These are phyloP conservation scores for Chrysanthemum seticuspe DNA, from an alignment of 129 eudicot species.

Conservation along the genomic window DNA sequence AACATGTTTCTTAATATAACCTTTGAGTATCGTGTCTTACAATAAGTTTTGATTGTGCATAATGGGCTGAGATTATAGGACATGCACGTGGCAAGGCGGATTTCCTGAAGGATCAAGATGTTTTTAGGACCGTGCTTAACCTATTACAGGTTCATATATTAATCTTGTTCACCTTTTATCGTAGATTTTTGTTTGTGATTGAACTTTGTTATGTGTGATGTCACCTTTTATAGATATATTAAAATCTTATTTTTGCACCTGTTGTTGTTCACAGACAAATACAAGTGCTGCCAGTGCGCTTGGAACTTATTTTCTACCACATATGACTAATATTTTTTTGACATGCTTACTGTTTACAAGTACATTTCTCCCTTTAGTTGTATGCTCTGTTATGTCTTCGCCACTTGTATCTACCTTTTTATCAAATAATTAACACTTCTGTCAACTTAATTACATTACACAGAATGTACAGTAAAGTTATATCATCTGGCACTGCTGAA, in stretches of 20 bases:
- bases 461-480: conserved; percentile 88
- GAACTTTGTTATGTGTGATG: not conserved
- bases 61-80: conserved; percentile 90
- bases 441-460: conserved; percentile 6
- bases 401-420: not conserved
- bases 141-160: conserved; percentile 76
- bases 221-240: not conserved
- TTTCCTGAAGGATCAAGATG: conserved; percentile 75
- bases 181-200: too few species aligned
- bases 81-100: conserved; percentile 95
- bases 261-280: conserved; percentile 71
- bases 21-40: not conserved
- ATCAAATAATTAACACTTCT: not conserved
- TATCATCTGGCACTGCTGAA: conserved; percentile 77
- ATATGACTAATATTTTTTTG: conserved; percentile 73
- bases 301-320: conserved; percentile 88
- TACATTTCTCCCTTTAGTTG: conserved; percentile 24
- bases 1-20: not conserved
- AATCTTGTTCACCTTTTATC: too few species aligned
- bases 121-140: conserved; percentile 86
- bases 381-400: not conserved
- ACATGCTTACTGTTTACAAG: conserved; percentile 98
- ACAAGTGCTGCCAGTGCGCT: conserved; percentile 89
- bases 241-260: not conserved
- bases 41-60: conserved; percentile 39